Evolutionary conservation across 1,284 basidiomycete genomes (phyloP), one percentile per base, ranked within the genome.

Genomic region (Hemileccinum hortonii): DNA sequence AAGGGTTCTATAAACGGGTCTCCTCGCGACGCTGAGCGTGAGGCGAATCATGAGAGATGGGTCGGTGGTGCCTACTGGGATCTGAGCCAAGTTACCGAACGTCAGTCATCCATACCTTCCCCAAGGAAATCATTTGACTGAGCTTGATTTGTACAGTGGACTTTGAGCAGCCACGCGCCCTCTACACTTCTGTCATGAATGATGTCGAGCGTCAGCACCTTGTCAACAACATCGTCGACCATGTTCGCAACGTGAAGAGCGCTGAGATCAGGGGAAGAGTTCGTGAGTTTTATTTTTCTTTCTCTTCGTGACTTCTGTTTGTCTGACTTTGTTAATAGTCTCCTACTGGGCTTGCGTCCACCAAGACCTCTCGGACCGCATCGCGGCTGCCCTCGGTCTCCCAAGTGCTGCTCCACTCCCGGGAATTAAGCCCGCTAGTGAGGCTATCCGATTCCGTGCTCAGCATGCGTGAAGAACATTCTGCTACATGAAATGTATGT

Each of bases 121-220:
- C n/a, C 4, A 15, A 8, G 39, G 29, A 29, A 10, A 42, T 21
- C 7, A 1, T 26, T 7, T 52, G 5, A 38, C 29, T 55, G 30
- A 58, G 14, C 29, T 40, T 59, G 36, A 40, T 35, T 22, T 10
- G 38, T 29, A 50, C 65, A 87, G 83, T 90, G 63, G 94, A 97
- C 79, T 97, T 97, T 65, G 90, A 92, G 73, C 92, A 94, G 66
- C 92, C 94, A 8, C 83, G 92, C 53, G 83, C 77, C 15, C 75
- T 97, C 42, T 96, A 85, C 81, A 66, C 72, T 57, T 86, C 83
- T 62, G 93, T 95, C 22, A 88, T 92, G 76, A 80, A 78, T 56
- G 85, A 92, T 54, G 75, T 74, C 21, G 80, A 81, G 51, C 79
- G 83, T 45, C 77, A 83, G 57, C 84, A 88, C 60, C 86, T 89